These are phyloP conservation scores for Chalaropsis ovoidea DNA, from an alignment of 2,329 filamentous ascomycete species.

Conservation along the genomic window DNA sequence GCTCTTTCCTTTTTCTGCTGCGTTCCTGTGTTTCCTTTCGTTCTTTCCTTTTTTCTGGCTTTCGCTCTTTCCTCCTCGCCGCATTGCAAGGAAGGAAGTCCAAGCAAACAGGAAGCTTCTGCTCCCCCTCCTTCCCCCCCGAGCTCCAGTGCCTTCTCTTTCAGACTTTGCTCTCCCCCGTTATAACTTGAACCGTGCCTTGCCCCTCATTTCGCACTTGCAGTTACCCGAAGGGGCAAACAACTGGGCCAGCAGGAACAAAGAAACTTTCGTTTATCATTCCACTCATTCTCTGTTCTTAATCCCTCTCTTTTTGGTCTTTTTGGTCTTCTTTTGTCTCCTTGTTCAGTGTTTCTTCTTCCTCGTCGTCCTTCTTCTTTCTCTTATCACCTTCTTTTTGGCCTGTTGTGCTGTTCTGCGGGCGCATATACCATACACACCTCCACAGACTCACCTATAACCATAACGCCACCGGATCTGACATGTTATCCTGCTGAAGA, in stretches of 20 bases:
- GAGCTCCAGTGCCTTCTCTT: neutral
- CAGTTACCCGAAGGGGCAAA: conserved; percentile 3
- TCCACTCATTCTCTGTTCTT: conserved; percentile 29
- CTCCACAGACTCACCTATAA: conserved; percentile 27
- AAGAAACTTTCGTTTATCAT: conserved; percentile 2
- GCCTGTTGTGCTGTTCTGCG: neutral
- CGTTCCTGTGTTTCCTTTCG: no score
- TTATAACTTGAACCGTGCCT: conserved; percentile 16
- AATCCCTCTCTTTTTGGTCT: neutral
- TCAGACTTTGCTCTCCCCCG: neutral
- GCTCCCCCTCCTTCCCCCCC: neutral
- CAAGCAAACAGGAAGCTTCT: neutral
- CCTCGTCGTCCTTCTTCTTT: neutral
- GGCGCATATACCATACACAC: neutral
- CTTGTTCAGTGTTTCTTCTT: neutral
- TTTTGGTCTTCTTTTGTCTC: neutral
- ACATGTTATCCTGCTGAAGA: neutral
- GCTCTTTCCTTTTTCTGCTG: neutral
- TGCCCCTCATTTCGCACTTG: conserved; percentile 15
- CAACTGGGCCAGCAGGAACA: conserved; percentile 3
- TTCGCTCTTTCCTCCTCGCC: neutral
- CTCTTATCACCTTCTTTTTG: conserved; percentile 34
- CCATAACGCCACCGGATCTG: conserved; percentile 35
- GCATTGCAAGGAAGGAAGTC: neutral
- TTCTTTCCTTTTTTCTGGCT: no score